Evolutionary conservation across 2,329 filamentous ascomycete genomes (phyloP), one percentile per base, ranked within the genome.

Genomic region (Rhexocercosporidium sp.): DNA sequence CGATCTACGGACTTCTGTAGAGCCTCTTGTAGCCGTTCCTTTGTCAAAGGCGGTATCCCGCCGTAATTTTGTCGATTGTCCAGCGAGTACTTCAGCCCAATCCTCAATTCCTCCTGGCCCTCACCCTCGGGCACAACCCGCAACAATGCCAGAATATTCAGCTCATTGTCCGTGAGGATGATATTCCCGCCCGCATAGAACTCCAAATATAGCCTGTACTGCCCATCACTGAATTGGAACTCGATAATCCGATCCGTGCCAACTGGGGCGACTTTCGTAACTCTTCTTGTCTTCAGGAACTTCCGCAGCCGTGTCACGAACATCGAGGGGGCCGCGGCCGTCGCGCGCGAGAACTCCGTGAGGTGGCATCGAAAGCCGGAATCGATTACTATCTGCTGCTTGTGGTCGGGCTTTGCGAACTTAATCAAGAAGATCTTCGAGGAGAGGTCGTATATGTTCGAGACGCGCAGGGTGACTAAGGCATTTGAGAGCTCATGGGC

Each of bases 111-210:
- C 75, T 97, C 94, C 75, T 97, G 91, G n/a, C 92, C 91, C 61
- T 92, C 90, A 2, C 91, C 92, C 73, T 94, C 92, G 4, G 88
- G 83, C 1, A 98, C 95, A 70, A 91, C 90, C 64, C 96, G 88
- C 72, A 96, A 83, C 22, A 99, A 81, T 0, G 92, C 89, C 41
- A 98, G 78, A 64, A 98, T 94, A 70, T 91, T 96, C 62, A 94
- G 82, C 27, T 96, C 90, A 60, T 85, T 86, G 77, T 98, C 94
- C 2, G 96, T 97, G 62, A 99, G 84, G 69, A 99, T 93, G 68
- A 99, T 90, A 77, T 99, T 99, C 54, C 96, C 96, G 62, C 92
- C 92, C 0, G 96, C 95, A 77, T 97, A 99, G 81, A 99, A 99
- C 80, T 99, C 96, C 31, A 99, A 82, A 77, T 93, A 97, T 25